Conservation (phyloP, 2,329 filamentous ascomycete species). For the Fusarium anthophilum region DNA sequence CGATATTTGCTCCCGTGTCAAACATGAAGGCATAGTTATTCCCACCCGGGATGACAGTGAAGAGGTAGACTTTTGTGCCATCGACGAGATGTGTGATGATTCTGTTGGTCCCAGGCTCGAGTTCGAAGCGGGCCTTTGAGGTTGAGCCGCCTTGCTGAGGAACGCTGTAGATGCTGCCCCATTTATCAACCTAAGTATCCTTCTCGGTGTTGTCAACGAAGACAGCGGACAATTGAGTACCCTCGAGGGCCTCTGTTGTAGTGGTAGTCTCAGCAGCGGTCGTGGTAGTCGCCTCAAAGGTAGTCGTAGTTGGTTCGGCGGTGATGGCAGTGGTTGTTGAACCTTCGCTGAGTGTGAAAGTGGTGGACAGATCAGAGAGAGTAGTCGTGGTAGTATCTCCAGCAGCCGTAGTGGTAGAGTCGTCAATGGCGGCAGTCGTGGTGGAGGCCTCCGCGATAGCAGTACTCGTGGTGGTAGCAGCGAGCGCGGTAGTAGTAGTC, state of each 20-base stretch:
- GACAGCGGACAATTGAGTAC: fast-evolving
- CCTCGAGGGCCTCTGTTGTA: neutral
- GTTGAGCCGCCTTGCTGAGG: neutral
- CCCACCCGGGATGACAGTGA: neutral
- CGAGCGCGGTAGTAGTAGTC: neutral
- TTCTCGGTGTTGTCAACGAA: neutral
- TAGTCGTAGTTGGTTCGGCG: neutral
- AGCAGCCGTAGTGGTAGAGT: neutral
- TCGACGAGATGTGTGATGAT: neutral
- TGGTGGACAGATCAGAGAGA: neutral
- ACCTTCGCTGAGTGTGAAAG: neutral
- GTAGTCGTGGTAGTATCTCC: too few relatives aligned
- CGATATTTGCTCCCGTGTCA: fast-evolving
- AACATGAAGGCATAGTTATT: neutral
- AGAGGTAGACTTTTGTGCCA: neutral
- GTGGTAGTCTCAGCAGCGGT: neutral
- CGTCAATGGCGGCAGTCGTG: neutral
- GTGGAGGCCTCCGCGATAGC: neutral
- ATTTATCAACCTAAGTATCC: neutral
- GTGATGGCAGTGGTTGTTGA: neutral
- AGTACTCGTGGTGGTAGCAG: neutral
- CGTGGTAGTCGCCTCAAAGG: neutral
- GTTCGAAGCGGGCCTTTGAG: neutral
- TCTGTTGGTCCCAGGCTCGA: neutral
- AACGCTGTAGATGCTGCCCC: neutral